Base-by-base conservation (phyloP, 352 stramenopile genomes). In the Phytophthora macrochlamydospora region DNA sequence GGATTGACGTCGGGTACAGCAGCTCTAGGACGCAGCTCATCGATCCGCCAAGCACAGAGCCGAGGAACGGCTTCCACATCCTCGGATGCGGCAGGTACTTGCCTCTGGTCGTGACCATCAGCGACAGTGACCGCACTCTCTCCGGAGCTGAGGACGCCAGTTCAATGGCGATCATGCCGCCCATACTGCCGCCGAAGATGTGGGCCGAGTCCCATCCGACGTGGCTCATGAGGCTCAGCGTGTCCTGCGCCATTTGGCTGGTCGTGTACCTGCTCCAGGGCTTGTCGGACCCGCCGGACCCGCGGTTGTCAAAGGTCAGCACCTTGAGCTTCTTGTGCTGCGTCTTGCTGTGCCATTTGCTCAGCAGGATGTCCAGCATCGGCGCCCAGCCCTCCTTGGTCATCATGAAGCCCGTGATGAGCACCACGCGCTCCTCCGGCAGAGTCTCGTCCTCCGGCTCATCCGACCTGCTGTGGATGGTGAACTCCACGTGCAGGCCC, bases 301-400 rank as follows among this genome's bases (percentile, higher is more conserved):
- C 78, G 46, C 76, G 78, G 43, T 87, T 87, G 64, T 87, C 78
- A 18, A 85, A 69, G 6, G 73, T 80, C 14, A 85, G 67, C 12
- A 87, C 56, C 35, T 67, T 40, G 13, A 81, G 73, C 14, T 52
- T 58, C 43, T 66, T 71, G 42, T 44, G 33, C 5, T 61, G 68
- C 8, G 13, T 52, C n/a, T 67, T 33, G 14, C 35, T 32, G 30
- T 71, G 48, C 73, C 73, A 83, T 31, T 70, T 67, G 29, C 69
- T 59, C 7, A 87, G 18, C 13, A 84, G 49, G 18, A 75, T 62
- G 44, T 79, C 67, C 12, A 87, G 64, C 18, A 80, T 42, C 2
- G 73, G 64, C 2, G 72, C 63, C 69, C 75, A 87, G 2, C 58
- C 66, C 43, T 87, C 78, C 52, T 87, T 83, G 7, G 69, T 72